Evolutionary conservation across 2,329 filamentous ascomycete genomes (phyloP), one percentile per base, ranked within the genome.

Genomic region (Tricladium varicosporioides): DNA sequence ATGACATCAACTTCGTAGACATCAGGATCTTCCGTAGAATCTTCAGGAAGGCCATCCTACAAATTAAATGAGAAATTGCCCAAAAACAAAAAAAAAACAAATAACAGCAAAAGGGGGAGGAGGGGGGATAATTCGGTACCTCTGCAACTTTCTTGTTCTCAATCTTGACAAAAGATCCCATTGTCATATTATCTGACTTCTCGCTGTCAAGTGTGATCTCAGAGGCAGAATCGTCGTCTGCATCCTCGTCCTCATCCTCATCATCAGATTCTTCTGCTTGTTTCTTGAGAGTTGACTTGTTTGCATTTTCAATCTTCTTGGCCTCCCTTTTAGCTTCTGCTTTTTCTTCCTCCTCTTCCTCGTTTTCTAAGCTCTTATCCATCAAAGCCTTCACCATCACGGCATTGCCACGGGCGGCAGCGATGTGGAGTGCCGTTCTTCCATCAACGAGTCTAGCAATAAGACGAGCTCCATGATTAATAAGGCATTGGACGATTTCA

Each of bases 341-440:
- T 53, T 80, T 83, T 53, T 85, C 79, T 22, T 83, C 80, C 56
- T 88, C 84, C 52, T 82, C 79, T 57, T 86, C 85, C 69, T 92
- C 86, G 59, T 94, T 94, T 31, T 81, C 79, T 56, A 83, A 81
- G 66, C 90, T 94, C 74, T 86, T 91, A 33, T 84, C 78, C 68
- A 96, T 81, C 11, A 96, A 75, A 7, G 86, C 82, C 60, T 80
- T 85, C 62, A 94, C 79, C 60, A 94, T 92, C 15, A 86, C 83
- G 1, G 75, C 69, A 61, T 84, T 75, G 0, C 91, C 91, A 18
- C 87, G 80, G 46, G 84, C 80, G 15, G 89, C 88, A 15, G 91
- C 91, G 31, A 95, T 76, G 71, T 96, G 91, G n/a, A 96, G 78
- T 8, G 91, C 88, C 2, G 90, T 95, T 63, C 84, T 82, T 2